A percentile compares a stretch with the other conserved stretches of the same genome.
phyloP scores from a whole-genome alignment of 2,329 filamentous ascomycete genomes.

The Claviceps fusiformis region DNA sequence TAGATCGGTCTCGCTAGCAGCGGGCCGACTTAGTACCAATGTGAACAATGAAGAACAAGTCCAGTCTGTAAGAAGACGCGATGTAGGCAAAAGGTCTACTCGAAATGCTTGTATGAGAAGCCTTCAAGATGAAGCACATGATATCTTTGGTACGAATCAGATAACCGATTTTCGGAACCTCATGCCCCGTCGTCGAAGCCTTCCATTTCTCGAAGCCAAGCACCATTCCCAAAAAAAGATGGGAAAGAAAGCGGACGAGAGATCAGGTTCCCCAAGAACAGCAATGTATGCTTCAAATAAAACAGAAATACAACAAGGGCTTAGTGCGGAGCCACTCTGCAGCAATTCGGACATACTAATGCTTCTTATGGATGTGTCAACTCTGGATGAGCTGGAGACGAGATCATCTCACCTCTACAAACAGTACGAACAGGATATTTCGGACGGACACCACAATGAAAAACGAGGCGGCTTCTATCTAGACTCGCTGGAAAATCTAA shows the following conservation, averaged over 20 bases:
- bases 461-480: slow-evolving; percentile 19
- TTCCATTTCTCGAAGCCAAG: slow-evolving; percentile 13
- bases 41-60: background rate
- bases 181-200: slow-evolving; percentile 18
- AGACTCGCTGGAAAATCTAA: slow-evolving; percentile 12
- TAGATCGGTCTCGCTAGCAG: slow-evolving; percentile 3
- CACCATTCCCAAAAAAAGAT: background rate
- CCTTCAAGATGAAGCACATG: background rate
- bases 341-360: slow-evolving; percentile 7
- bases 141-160: background rate
- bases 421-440: slow-evolving; percentile 20
- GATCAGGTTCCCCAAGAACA: background rate
- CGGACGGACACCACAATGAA: slow-evolving; percentile 9
- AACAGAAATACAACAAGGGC: background rate
- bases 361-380: slow-evolving; percentile 13
- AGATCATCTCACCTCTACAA: slow-evolving; percentile 16
- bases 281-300: background rate
- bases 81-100: background rate
- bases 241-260: background rate
- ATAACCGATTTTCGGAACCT: slow-evolving; percentile 12
- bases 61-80: background rate
- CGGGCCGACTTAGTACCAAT: background rate
- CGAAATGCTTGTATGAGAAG: background rate
- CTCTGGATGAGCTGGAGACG: slow-evolving; percentile 14
- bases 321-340: background rate